Evolutionary conservation across 441 rosid species (phyloP), one percentile per base, ranked within the genome.

Genomic region (Adansonia rubrostipa): DNA sequence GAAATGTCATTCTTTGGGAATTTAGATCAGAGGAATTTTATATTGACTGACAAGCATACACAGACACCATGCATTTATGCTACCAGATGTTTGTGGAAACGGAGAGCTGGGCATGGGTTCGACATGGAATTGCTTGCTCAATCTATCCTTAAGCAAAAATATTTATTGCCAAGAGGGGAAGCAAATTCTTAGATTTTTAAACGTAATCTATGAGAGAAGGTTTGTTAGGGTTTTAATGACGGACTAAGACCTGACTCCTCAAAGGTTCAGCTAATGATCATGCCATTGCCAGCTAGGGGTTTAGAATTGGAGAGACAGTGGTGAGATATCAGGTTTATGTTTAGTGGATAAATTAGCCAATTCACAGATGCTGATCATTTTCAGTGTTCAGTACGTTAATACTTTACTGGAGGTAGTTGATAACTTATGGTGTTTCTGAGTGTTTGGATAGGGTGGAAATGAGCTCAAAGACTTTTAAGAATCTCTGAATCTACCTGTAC

Each of bases 1-100:
- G 95, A 93, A 79, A 80, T 88, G 75, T 88, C 90, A 0, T 92
- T 93, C 89, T 91, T 89, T 2, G 88, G 94, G 74, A 92, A 90
- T 78, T 81, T 89, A 73, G 93, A 88, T 73, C 94, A 88, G 82
- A 86, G 94, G 79, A 86, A 60, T 63, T 80, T 89, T 8, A 67
- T 92, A 58, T 83, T 80, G 36, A 84, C 83, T 15, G 89, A 90
- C 15, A 86, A 81, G 83, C 92, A 91, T 84, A 93, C 92, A 10
- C 88, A 92, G 80, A 91, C 97, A 9, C 83, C 85, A 63, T 92
- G 91, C 69, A 36, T 36, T 36, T 36, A 36, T 36, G 42, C 42
- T 93, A 92, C 79, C 87, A 84, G 67, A 48, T 86, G 66, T 92
- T 88, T 58, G 85, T 79, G 3, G 91, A 79, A 84, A 87, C 89